Conservation (phyloP, 2,329 filamentous ascomycete genomes). For the Phaeosphaeria sp. region DNA sequence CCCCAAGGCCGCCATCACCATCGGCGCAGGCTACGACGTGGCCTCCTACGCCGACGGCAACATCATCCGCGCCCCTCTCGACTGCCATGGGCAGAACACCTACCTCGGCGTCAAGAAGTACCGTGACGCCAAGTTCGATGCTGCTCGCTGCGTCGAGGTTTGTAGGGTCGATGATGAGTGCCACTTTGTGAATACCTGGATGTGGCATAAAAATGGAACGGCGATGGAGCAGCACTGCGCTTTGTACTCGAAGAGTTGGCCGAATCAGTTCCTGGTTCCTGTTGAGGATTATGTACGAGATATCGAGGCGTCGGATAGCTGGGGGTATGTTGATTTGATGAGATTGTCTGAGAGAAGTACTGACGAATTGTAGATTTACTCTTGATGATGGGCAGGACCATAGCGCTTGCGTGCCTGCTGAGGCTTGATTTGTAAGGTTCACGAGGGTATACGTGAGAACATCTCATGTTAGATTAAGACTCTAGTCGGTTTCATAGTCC, state of each 20-base stretch:
- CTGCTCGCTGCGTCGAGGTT: slow-evolving; percentile 36
- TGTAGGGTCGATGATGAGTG: slow-evolving; percentile 29
- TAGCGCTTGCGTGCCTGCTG: neutral
- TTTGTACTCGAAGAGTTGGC: slow-evolving; percentile 7
- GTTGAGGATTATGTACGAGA: neutral
- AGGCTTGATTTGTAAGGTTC: neutral
- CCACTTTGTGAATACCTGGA: slow-evolving; percentile 44
- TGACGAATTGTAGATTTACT: neutral
- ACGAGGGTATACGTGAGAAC: neutral
- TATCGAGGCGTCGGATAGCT: neutral
- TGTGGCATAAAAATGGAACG: slow-evolving; percentile 32
- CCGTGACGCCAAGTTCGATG: slow-evolving; percentile 37
- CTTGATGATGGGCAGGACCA: neutral
- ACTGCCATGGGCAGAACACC: slow-evolving; percentile 35
- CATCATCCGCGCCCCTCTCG: slow-evolving; percentile 39
- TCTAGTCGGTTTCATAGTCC: too few relatives aligned
- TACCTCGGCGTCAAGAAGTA: slow-evolving; percentile 29
- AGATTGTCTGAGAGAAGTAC: neutral
- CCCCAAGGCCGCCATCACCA: slow-evolving; percentile 5
- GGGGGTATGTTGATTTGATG: neutral
- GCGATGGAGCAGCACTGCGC: slow-evolving; percentile 35
- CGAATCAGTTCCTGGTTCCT: neutral
- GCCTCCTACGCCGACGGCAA: slow-evolving; percentile 10
- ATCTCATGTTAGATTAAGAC: neutral
- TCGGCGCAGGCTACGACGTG: slow-evolving; percentile 18